These are phyloP conservation scores for Cystoisospora suis DNA, from an alignment of 169 alveolate genomes.

Conservation along the genomic window DNA sequence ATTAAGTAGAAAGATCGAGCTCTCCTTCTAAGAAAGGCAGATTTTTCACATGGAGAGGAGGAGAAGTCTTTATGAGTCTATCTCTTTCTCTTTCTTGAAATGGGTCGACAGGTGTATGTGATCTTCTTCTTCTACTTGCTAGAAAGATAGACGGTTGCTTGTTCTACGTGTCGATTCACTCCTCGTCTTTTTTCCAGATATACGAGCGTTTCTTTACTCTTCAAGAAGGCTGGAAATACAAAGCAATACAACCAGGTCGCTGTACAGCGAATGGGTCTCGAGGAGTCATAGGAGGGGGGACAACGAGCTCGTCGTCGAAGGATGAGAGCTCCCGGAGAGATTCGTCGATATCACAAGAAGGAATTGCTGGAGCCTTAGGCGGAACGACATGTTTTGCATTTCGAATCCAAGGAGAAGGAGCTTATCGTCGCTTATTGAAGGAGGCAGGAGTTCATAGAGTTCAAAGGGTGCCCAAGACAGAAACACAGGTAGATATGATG, in stretches of 20 bases:
- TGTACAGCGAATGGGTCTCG: neutral
- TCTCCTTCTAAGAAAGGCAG: too few species aligned
- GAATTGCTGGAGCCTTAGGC: neutral
- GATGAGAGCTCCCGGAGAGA: neutral
- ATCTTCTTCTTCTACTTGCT: too few species aligned
- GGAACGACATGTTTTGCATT: neutral
- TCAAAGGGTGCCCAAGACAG: conserved; percentile 45
- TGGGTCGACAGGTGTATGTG: too few species aligned
- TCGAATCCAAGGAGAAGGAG: conserved; percentile 1
- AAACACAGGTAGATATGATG: conserved; percentile 3
- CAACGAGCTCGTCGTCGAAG: neutral
- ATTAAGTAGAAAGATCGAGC: too few species aligned
- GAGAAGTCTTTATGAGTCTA: too few species aligned
- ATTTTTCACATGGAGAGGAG: too few species aligned
- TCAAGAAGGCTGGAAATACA: neutral
- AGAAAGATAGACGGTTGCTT: too few species aligned
- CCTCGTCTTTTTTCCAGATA: neutral
- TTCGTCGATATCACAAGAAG: neutral
- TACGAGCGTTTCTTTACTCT: conserved; percentile 1
- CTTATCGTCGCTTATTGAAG: neutral
- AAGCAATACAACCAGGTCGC: neutral
- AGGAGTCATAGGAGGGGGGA: neutral
- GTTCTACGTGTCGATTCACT: neutral
- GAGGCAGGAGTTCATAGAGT: conserved; percentile 73
- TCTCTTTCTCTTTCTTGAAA: too few species aligned